Base-by-base conservation (phyloP, 129 eudicot species). In the Chrysanthemum makinoi region DNA sequence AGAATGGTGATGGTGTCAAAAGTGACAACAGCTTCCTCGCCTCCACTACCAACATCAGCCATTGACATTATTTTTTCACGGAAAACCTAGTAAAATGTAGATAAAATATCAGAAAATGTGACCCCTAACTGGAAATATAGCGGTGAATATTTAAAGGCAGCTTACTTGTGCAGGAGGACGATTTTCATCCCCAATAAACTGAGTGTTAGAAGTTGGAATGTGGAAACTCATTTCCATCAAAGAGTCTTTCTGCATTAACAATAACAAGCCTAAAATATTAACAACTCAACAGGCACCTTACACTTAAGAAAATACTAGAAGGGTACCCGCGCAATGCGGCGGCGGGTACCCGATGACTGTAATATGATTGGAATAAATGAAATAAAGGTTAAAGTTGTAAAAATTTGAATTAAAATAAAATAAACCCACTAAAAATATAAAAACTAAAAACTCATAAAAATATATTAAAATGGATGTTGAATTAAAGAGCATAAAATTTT, bases 191-290 rank as follows among this genome's bases (percentile, higher is more conserved):
- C 99, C 99, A 75, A 94, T 96, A 81, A 90, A 94, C 82, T 87
- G 93, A 48, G 99, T 84, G 79, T 94, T 94, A 9, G 99, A 90
- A 81, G 72, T 90, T 63, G 99, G 97, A 62, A 94, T 80, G 72
- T 90, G 96, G 50, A 94, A 94, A 76, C 96, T 94, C 81, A 94
- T 90, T 84, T 94, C 99, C 99, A 90, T 94, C 79, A 94, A 72
- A 35, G 99, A 90, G 81, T 94, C 99, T 84, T 90, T 94, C 99
- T 94, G 91, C 57, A 75, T 59, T 52, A 46, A 39, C 24, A 73
- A 60, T 24, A 58, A 76, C 55, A 39, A 15, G 13, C 33, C 47
- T 28, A 24, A 62, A 9, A 39, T 43, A 43, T 15, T 24, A 44
- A 72, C 55, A 70, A 70, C 35, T 35, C 17, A 15, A 56, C 15